Base-by-base conservation (phyloP, 768 basidiomycete genomes). In the Gelatoporia subvermispora region DNA sequence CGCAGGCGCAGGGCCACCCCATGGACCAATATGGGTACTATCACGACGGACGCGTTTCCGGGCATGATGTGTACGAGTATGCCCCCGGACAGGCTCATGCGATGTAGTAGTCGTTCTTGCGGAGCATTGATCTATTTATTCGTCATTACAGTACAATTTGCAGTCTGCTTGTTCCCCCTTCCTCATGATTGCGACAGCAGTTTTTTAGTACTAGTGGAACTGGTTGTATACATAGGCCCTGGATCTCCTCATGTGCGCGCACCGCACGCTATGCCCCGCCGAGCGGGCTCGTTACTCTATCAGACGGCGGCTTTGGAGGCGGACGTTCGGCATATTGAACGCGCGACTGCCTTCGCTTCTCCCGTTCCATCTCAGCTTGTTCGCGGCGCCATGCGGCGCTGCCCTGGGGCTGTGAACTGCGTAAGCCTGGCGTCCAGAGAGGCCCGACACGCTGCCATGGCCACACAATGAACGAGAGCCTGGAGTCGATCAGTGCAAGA, bases 301-400 rank as follows among this genome's bases (percentile, higher is more conserved):
- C 28, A 31, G 28, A 31, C 13, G 28, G 28, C 5, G 28, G 28
- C 28, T 31, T 31, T 13, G 28, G 28, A 5, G 28, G 28, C 13
- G 28, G 28, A 31, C 28, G 28, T 13, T 31, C 28, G 28, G 28
- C 28, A 13, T 31, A 31, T 31, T 31, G 28, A 9, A 77, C 71
- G 42, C 75, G 71, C 5, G 66, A 58, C 16, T 60, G 57, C 35
- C 75, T 72, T 45, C 65, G 59, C 43, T 62, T 52, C 48, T 73
- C 67, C 48, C 72, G 66, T 43, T 72, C 68, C n/a, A 71, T 54
- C 23, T 68, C 67, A 25, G 66, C 65, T 52, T 70, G 67, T 18
- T 69, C 63, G 41, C 60, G 49, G 13, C 61, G 58, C 66, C 65
- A 65, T 28, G 57, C 56, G 1, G 58, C 59, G 20, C 45, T 50